Evolutionary conservation across 768 basidiomycete genomes (phyloP), one percentile per base, ranked within the genome.

Genomic region (Suillus lakei): DNA sequence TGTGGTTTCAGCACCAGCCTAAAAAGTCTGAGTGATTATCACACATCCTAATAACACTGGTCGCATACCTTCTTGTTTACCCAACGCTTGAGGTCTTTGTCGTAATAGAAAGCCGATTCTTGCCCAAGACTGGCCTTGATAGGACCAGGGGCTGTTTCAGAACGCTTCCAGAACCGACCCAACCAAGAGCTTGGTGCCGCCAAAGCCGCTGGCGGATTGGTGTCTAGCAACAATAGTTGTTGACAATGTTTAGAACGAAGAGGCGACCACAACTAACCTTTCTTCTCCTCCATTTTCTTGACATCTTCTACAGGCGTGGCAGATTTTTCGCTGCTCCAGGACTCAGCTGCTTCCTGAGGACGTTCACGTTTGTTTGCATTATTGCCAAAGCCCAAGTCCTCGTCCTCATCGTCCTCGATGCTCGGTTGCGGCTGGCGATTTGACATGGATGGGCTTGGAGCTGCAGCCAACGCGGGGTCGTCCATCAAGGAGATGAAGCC

Each of bases 321-420:
- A 13, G 68, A 34, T 43, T 76, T 43, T 38, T 72, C 68, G 30
- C 70, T 68, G 34, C 76, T 75, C 10, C 71, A 71, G 12, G 66
- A 67, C 43, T 70, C 69, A 43, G 76, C 74, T 46, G 79, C 70
- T 39, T 76, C 73, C n/a, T 60, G 63, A 7, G 66, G 67, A 28
- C 61, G 74, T 54, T 78, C 82, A 55, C 72, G 71, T 72, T 78
- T 84, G 23, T 68, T 75, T 55, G 84, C 83, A 16, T 78, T 81
- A 72, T 99, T 99, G 3, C 96, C 95, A 67, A 99, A 84, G 1
- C 98, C 98, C 60, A 99, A 84, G n/a, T 98, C 95, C 51, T 97
- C 95, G 0, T 89, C 91, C 1, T 91, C 91, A 9, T 88, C n/a
- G n/a, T n/a, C 87, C 9, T 81, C 76, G 60, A 65, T 64, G 63